Percentiles rank a stretch among this genome's conserved stretches.
Evolutionary conservation across 176 grass and related monocot genomes (phyloP).

Genomic region (maize (Zea mays)): Zm-B73-REFERENCE-NAM-5.0 NC_050101.1:174291501-174292000

Average conservation of each 20-base stretch:
- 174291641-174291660: not conserved
- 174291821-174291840: not conserved
- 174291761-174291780: not conserved
- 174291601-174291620: no score
- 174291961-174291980: not conserved
- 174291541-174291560: no score
- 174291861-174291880: slow-evolving; percentile 21
- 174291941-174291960: not conserved
- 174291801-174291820: not conserved
- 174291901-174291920: not conserved
- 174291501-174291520: no score
- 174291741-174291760: slow-evolving; percentile 32
- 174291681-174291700: not conserved
- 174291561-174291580: no score
- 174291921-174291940: not conserved
- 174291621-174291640: not conserved
- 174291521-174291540: no score
- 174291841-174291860: slow-evolving; percentile 10
- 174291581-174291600: no score
- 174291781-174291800: slow-evolving; percentile 15
- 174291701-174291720: slow-evolving; percentile 17
- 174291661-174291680: not conserved
- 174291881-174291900: slow-evolving; percentile 41
- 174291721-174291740: not conserved
- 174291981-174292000: not conserved